Evolutionary conservation across 2,329 filamentous ascomycete species (phyloP), one percentile per base, ranked within the genome.

Genomic region (Penicillium sp.): DNA sequence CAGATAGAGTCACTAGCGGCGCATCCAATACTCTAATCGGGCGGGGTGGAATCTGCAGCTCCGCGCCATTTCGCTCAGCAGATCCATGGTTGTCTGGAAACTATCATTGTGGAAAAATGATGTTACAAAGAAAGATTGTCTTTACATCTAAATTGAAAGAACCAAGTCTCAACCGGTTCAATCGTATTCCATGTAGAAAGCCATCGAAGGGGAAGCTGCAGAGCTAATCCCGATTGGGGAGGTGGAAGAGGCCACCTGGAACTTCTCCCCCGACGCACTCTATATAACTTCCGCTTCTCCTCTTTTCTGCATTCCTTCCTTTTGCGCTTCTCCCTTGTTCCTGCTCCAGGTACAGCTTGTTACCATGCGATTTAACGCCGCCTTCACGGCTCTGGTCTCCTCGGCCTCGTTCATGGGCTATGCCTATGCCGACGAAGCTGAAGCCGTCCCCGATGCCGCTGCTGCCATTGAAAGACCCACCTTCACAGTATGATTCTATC

Each of bases 361-460:
- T 75, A 80, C 61, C 62, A 93, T 94, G 87, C 86, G 84, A 79
- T 80, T 94, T 70, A 83, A 84, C 71, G 74, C 84, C 65, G 79
- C 84, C 61, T 77, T 87, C 58, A 83, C 82, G 53, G 77, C 75
- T 52, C 66, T 79, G 57, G 73, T 84, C 60, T 82, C 76, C 58
- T 76, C 85, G 63, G 84, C 85, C 59, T 79, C 84, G 57, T 67
- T 87, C 52, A 68, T 72, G 56, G 69, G 71, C 54, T 64, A 84
- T 60, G 82, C 82, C 52, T 77, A 80, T 64, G 78, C 79, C 52
- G 81, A 82, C 59, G 75, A 79, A 51, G 78, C 80, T 48, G 82
- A 84, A 50, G 77, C 83, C 61, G 63, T 55, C 57, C 62, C 61
- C 54, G 64, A 64, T 50, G 65, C 60, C 18, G 73, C 81, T 41